These are phyloP conservation scores for Rhizomucor miehei DNA, from an alignment of 371 early-diverging fungal genomes.

Conservation along the genomic window DNA sequence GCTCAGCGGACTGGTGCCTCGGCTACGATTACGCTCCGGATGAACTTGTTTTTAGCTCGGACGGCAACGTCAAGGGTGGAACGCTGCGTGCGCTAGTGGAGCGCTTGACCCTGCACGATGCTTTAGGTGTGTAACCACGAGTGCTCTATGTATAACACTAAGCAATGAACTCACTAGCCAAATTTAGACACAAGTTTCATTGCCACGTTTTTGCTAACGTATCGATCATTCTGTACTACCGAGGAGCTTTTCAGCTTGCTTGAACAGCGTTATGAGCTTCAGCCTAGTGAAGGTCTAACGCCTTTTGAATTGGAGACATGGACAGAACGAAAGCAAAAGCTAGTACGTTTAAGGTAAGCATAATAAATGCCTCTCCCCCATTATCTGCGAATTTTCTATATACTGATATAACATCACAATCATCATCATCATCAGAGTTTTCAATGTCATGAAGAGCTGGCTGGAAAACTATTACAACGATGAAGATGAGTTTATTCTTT, in stretches of 20 bases:
- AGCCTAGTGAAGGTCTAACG: conserved; percentile 65
- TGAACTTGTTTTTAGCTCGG: conserved; percentile 76
- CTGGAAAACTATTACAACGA: conserved; percentile 83
- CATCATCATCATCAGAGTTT: conserved; percentile 55
- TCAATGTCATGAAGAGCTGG: conserved; percentile 86
- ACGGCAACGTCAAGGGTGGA: conserved; percentile 83
- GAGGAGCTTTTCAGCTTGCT: conserved; percentile 70
- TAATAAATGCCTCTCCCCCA: too few relatives aligned
- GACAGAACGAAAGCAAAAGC: conserved; percentile 80
- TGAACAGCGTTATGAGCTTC: conserved; percentile 69
- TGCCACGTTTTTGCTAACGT: conserved; percentile 83
- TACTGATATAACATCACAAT: too few relatives aligned
- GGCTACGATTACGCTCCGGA: conserved; percentile 66
- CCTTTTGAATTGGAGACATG: conserved; percentile 69
- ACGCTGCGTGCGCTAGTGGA: conserved; percentile 84
- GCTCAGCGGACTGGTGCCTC: conserved; percentile 30
- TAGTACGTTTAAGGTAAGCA: conserved; percentile 71
- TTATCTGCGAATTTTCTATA: too few relatives aligned
- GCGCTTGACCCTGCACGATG: conserved; percentile 84
- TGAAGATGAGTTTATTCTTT: conserved; percentile 61
- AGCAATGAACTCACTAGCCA: background rate
- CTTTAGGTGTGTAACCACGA: conserved; percentile 29
- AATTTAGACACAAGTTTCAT: conserved; percentile 68
- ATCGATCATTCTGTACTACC: conserved; percentile 82
- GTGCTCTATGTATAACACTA: conserved; percentile 4